Evolutionary conservation across 2,329 filamentous ascomycete genomes (phyloP).

Genomic region (Aspergillus niger): DNA sequence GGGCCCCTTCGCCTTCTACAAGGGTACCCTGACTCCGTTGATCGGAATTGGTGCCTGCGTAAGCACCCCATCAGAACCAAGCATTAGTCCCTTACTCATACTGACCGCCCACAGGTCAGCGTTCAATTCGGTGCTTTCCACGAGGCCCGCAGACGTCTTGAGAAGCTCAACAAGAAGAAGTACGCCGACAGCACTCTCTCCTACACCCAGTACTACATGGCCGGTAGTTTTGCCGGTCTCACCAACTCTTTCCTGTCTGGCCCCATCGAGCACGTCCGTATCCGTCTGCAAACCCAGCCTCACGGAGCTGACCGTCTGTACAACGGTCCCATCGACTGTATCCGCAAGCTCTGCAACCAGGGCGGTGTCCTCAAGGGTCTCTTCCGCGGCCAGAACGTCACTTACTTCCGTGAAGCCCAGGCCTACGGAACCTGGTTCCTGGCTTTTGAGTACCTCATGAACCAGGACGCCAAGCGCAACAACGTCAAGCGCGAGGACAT

Average conservation of each 20-base stretch:
- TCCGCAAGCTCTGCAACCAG: constrained; percentile 73
- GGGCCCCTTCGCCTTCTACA: constrained; percentile 92
- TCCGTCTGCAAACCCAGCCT: constrained; percentile 92
- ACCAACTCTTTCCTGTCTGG: constrained; percentile 85
- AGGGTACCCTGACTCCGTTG: constrained; percentile 91
- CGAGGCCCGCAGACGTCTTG: constrained; percentile 82
- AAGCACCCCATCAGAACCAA: constrained; percentile 26
- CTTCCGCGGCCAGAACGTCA: constrained; percentile 86
- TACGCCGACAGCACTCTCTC: constrained; percentile 57
- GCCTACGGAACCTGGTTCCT: constrained; percentile 97
- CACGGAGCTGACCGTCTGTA: constrained; percentile 81
- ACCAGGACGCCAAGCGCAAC: constrained; percentile 79
- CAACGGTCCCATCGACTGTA: constrained; percentile 82
- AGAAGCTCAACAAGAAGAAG: constrained; percentile 66
- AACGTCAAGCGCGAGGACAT: constrained; percentile 73
- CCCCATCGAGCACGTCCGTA: constrained; percentile 96
- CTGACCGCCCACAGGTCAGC: constrained; percentile 57
- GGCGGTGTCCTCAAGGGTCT: constrained; percentile 72
- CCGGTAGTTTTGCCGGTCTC: constrained; percentile 89
- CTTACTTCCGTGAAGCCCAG: constrained; percentile 82
- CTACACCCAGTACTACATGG: constrained; percentile 84
- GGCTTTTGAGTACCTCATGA: constrained; percentile 95
- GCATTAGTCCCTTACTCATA: not conserved
- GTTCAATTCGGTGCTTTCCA: constrained; percentile 98
- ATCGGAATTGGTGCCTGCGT: constrained; percentile 96